phyloP scores from a whole-genome alignment of 306 rosid genomes.

The Fragaria ananassa region DNA sequence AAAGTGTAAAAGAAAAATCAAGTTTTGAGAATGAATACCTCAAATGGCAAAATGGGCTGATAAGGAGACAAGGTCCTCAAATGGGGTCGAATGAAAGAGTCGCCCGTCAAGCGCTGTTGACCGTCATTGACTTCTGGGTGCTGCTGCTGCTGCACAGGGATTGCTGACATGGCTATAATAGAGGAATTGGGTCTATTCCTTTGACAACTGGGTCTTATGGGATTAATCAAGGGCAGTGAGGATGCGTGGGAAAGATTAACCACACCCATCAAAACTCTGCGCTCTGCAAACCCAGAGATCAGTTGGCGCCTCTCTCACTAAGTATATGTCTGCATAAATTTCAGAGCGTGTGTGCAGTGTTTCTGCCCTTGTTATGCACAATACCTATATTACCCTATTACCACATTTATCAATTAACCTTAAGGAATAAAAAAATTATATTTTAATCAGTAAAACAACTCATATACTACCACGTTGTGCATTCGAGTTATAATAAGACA shows the following conservation, averaged over 20 bases:
- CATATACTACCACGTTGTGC: too few species aligned
- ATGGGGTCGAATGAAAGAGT: conserved; percentile 82
- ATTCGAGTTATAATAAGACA: too few species aligned
- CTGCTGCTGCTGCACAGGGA: conserved; percentile 37
- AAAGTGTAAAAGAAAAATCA: not conserved
- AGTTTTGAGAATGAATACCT: conserved; percentile 38
- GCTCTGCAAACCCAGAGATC: not conserved
- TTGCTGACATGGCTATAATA: conserved; percentile 49
- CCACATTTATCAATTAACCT: not conserved
- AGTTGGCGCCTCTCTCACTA: not conserved
- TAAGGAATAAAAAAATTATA: too few species aligned
- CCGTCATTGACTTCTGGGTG: conserved; percentile 34
- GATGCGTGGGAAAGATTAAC: conserved; percentile 35
- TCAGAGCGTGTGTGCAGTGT: not conserved
- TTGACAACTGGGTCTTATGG: conserved; percentile 31
- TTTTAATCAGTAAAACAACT: too few species aligned
- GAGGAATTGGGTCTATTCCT: conserved; percentile 34
- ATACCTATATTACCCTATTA: not conserved
- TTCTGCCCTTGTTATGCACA: not conserved
- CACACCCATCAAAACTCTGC: conserved; percentile 57
- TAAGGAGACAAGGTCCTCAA: conserved; percentile 77
- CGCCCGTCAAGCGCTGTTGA: conserved; percentile 49
- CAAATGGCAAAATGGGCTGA: conserved; percentile 93
- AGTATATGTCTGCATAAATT: not conserved
- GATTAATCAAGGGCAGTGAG: conserved; percentile 23